Percentiles rank a stretch among this genome's conserved stretches.
Conservation (phyloP, 805 yeast genomes). For the Hemisphaericaspora nanyangensis region DNA sequence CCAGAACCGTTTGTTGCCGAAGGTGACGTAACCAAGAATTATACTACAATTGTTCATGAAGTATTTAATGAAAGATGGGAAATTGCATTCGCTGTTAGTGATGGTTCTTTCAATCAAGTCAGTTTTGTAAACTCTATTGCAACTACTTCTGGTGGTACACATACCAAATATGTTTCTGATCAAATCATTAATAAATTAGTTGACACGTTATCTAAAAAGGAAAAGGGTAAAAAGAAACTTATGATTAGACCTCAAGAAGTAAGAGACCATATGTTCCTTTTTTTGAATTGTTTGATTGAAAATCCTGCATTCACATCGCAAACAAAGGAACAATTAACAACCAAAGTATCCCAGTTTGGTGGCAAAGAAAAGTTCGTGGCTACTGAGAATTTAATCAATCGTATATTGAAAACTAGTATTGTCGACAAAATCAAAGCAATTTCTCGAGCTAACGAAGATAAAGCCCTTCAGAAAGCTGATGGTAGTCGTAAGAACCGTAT, state of each 20-base stretch:
- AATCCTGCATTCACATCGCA: constrained; percentile 98
- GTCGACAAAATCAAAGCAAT: constrained; percentile 76
- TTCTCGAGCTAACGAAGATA: constrained; percentile 86
- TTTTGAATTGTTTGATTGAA: constrained; percentile 87
- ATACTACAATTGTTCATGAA: constrained; percentile 65
- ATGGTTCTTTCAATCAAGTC: constrained; percentile 85
- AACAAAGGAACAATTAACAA: constrained; percentile 92
- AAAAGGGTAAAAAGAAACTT: constrained; percentile 60
- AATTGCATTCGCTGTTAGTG: constrained; percentile 89
- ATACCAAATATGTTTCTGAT: constrained; percentile 81
- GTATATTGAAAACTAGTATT: constrained; percentile 60
- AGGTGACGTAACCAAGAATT: constrained; percentile 32
- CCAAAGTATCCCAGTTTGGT: constrained; percentile 85
- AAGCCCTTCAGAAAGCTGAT: constrained; percentile 81
- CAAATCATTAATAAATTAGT: constrained; percentile 74
- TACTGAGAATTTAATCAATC: constrained; percentile 71
- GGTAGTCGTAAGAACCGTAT: constrained; percentile 82
- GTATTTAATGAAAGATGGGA: constrained; percentile 90
- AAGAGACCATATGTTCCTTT: constrained; percentile 83
- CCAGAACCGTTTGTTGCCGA: constrained; percentile 28
- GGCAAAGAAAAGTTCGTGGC: constrained; percentile 67
- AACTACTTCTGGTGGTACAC: constrained; percentile 96
- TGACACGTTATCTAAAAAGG: constrained; percentile 60
- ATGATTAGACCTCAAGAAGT: constrained; percentile 86
- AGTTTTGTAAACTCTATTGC: constrained; percentile 98